Evolutionary conservation across 1,284 basidiomycete genomes (phyloP).

Genomic region (Rhodotorula sp.): DNA sequence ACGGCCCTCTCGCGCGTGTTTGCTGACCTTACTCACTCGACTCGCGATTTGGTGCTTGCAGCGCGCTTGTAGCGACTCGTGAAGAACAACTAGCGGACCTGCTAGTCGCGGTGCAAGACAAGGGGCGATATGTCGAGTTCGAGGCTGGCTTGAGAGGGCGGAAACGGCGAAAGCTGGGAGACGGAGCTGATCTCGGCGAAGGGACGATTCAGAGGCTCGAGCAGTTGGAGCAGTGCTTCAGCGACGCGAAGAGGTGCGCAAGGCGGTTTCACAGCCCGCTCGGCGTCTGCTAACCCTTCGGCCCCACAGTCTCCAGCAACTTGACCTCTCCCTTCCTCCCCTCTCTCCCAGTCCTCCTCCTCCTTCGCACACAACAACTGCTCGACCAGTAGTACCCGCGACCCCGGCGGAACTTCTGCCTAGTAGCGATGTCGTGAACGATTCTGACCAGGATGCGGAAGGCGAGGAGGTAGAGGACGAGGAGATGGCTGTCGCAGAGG

Average conservation of each 20-base stretch:
- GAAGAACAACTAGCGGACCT: slow-evolving; percentile 31
- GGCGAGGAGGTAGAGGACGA: slow-evolving; percentile 30
- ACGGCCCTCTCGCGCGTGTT: not conserved
- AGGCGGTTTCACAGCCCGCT: not conserved
- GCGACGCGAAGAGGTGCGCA: slow-evolving; percentile 21
- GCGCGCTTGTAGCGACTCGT: slow-evolving; percentile 9
- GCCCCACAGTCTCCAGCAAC: slow-evolving; percentile 15
- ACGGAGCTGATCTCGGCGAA: not conserved
- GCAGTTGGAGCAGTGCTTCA: slow-evolving; percentile 30
- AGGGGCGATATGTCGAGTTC: slow-evolving; percentile 18
- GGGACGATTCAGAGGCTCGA: slow-evolving; percentile 11
- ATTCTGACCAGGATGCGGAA: slow-evolving; percentile 27
- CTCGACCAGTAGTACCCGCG: not conserved
- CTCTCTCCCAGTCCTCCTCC: slow-evolving; percentile 30
- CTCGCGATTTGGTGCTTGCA: slow-evolving; percentile 9
- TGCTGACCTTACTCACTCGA: not conserved
- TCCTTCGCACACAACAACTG: not conserved
- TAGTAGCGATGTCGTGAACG: slow-evolving; percentile 1
- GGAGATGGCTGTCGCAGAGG: slow-evolving; percentile 25
- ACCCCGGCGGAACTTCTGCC: not conserved
- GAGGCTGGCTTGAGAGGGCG: slow-evolving; percentile 35
- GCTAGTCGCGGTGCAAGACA: slow-evolving; percentile 39
- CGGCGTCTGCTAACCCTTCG: not conserved
- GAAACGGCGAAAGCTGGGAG: slow-evolving; percentile 20
- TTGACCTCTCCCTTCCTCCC: slow-evolving; percentile 31